phyloP scores from a whole-genome alignment of 2,329 filamentous ascomycete species.

The Keithomyces neogunnii region DNA sequence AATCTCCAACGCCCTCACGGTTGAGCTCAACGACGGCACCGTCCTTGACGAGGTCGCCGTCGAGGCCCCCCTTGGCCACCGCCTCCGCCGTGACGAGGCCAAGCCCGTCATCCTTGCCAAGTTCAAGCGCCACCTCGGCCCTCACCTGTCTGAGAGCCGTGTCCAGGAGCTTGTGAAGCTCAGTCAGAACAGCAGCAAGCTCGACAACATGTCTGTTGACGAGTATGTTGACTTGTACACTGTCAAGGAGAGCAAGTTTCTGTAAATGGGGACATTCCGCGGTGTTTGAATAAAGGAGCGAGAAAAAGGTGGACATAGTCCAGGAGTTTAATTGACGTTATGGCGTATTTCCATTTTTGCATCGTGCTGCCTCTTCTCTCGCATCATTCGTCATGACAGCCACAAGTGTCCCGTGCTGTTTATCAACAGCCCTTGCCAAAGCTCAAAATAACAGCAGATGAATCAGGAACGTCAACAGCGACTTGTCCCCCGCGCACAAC shows the following conservation, averaged over 20 bases:
- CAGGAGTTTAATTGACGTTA: background rate
- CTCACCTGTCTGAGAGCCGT: conserved; percentile 68
- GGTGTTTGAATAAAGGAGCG: background rate
- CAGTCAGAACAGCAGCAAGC: conserved; percentile 62
- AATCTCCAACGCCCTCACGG: conserved; percentile 94
- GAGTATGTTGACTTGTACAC: conserved; percentile 84
- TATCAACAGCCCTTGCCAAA: conserved; percentile 11
- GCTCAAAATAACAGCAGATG: conserved; percentile 30
- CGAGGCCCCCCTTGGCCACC: conserved; percentile 90
- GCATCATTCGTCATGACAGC: too few relatives aligned
- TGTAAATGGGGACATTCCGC: conserved; percentile 12
- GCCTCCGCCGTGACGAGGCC: conserved; percentile 84
- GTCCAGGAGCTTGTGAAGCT: conserved; percentile 79
- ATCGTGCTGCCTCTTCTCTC: background rate
- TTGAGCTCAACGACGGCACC: conserved; percentile 90
- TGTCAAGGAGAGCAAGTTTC: conserved; percentile 54
- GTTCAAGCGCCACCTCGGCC: conserved; percentile 84
- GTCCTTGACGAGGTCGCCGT: conserved; percentile 84
- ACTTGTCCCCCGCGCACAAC: conserved; percentile 27
- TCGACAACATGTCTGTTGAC: conserved; percentile 79
- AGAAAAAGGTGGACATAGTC: background rate
- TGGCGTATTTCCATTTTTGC: background rate
- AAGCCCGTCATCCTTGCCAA: conserved; percentile 96
- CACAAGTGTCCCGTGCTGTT: too few relatives aligned
- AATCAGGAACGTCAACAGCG: conserved; percentile 31